Percentiles rank a stretch among this genome's conserved stretches.
Conservation (phyloP, 176 grass and related monocot species). For the Microstegium vimineum region DNA sequence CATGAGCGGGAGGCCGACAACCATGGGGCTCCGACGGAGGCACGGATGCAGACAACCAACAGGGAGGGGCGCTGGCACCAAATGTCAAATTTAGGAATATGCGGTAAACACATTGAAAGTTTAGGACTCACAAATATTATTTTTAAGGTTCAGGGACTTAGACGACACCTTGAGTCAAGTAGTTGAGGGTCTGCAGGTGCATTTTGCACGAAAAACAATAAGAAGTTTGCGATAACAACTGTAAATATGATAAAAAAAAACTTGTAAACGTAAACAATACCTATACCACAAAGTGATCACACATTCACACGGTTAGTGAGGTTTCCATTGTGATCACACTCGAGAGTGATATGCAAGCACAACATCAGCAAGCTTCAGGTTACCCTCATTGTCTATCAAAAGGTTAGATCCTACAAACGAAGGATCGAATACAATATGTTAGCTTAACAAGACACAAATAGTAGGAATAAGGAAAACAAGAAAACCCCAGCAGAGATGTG, state of each 20-base stretch:
- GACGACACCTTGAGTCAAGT: no score
- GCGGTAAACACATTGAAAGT: no score
- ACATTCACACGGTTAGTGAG: slow-evolving; percentile 92
- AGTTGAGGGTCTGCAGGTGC: no score
- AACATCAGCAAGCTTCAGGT: slow-evolving; percentile 96
- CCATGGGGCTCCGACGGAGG: no score
- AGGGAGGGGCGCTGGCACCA: no score
- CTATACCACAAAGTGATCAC: slow-evolving; percentile 98
- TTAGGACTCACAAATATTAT: no score
- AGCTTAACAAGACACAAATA: background rate
- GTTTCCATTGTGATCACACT: slow-evolving; percentile 86
- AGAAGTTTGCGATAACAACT: background rate
- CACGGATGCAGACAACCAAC: no score
- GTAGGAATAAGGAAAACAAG: background rate
- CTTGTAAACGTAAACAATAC: slow-evolving; percentile 4
- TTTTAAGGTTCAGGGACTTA: no score
- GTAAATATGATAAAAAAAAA: background rate
- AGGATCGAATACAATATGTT: background rate
- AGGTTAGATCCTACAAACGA: slow-evolving; percentile 74
- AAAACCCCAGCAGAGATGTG: background rate
- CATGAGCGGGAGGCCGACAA: no score
- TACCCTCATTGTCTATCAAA: slow-evolving; percentile 94
- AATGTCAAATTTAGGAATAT: no score
- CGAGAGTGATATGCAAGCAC: slow-evolving; percentile 79
- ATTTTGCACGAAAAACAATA: no score